Evolutionary conservation across 176 grass and related monocot genomes (phyloP).

Genomic region (Aegilops bicornis): DNA sequence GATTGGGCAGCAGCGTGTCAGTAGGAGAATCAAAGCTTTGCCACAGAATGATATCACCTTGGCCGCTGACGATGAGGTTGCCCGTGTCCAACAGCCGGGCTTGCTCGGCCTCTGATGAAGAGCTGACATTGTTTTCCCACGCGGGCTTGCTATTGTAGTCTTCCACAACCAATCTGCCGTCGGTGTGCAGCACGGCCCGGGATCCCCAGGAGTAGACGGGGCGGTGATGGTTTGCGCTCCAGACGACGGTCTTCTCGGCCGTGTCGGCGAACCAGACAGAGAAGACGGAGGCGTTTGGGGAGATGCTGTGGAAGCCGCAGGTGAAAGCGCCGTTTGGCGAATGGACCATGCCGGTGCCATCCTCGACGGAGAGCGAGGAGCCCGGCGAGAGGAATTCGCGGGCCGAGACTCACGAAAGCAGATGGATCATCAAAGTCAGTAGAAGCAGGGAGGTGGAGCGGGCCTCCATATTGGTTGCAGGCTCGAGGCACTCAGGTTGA

Average conservation of each 20-base stretch:
- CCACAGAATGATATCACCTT: constrained; percentile 28
- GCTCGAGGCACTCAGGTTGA: not conserved
- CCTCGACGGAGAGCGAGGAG: not conserved
- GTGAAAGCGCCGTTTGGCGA: constrained; percentile 31
- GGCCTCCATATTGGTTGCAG: not conserved
- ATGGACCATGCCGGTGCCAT: constrained; percentile 3
- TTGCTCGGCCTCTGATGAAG: not conserved
- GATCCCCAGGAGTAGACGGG: constrained; percentile 41
- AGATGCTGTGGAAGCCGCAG: constrained; percentile 43
- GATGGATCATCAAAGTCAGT: not conserved
- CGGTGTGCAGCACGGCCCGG: not conserved
- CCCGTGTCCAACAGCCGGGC: constrained; percentile 18
- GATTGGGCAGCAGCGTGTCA: constrained; percentile 49
- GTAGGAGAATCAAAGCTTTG: constrained; percentile 45
- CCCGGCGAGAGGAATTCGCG: constrained; percentile 25
- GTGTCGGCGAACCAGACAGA: constrained; percentile 34
- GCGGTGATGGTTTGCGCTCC: constrained; percentile 38
- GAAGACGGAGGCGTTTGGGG: constrained; percentile 28
- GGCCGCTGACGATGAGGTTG: constrained; percentile 34
- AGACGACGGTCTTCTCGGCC: constrained; percentile 11
- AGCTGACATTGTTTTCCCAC: constrained; percentile 24
- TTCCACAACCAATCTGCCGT: constrained; percentile 27
- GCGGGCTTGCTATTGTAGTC: constrained; percentile 29
- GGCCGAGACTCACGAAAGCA: not conserved
- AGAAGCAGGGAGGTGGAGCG: not conserved